Conservation (phyloP, 2,329 filamentous ascomycete species). For the Amylocarpus encephaloides region DNA sequence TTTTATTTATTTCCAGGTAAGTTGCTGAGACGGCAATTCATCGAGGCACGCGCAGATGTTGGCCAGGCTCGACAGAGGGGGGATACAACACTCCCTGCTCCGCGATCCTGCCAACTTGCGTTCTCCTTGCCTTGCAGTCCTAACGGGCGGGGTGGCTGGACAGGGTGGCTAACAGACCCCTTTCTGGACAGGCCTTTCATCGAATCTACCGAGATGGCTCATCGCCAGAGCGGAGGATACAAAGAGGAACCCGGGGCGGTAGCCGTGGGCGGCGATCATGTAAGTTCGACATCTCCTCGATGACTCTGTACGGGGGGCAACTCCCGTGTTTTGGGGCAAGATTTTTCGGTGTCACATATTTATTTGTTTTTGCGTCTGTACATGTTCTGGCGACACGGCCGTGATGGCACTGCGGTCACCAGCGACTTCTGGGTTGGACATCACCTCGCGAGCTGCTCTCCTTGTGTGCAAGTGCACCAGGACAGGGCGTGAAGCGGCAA, state of each 20-base stretch:
- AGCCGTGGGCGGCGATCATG: slow-evolving; percentile 36
- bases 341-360: slow-evolving; percentile 7
- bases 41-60: slow-evolving; percentile 24
- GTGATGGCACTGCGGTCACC: slow-evolving; percentile 14
- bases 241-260: slow-evolving; percentile 40
- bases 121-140: slow-evolving; percentile 5
- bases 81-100: slow-evolving; percentile 20
- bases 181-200: slow-evolving; percentile 11
- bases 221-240: slow-evolving; percentile 33
- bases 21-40: slow-evolving; percentile 22
- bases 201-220: slow-evolving; percentile 26
- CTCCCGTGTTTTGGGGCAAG: slow-evolving; percentile 16
- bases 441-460: slow-evolving; percentile 23
- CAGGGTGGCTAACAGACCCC: slow-evolving; percentile 16
- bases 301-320: not conserved
- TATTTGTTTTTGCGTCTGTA: slow-evolving; percentile 17
- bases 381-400: slow-evolving; percentile 13
- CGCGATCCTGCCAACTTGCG: slow-evolving; percentile 5
- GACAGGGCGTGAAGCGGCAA: slow-evolving; percentile 3
- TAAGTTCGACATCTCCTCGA: slow-evolving; percentile 33
- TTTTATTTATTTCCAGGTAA: slow-evolving; percentile 15
- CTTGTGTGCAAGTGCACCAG: slow-evolving; percentile 13
- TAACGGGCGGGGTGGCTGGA: slow-evolving; percentile 17
- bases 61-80: slow-evolving; percentile 7
- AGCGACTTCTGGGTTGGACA: not conserved